Evolutionary conservation across 768 basidiomycete species (phyloP), one percentile per base, ranked within the genome.

Genomic region (Pisolithus microcarpus): DNA sequence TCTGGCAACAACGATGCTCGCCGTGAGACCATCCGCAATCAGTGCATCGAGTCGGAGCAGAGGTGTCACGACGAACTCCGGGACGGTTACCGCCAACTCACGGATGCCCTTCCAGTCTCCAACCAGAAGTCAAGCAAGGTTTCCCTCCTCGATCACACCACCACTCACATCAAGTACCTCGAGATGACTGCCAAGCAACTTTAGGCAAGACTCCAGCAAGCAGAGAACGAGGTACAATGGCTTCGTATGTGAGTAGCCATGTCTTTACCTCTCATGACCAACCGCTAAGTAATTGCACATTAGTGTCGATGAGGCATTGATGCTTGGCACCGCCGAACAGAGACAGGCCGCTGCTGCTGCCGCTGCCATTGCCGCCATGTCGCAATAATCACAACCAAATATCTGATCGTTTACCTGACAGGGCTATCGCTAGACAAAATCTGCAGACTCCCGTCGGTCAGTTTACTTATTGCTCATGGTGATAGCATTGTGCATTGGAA

Each of bases 51-150:
- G 76, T 91, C 89, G 21, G 90, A 92, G 75, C 88, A 93, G 75
- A 77, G 91, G 58, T 80, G 91, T 58, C 82, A 91, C 37, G 91
- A 94, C 61, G 92, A 95, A 71, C 87, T 95, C 65, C 77, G 92
- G 50, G 91, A 94, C 51, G 91, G 90, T 53, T 95, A 94, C 71
- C 81, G 84, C 60, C 80, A 85, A 52, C 83, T 95, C 72, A 91
- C 90, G 80, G 87, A 91, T 61, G 85, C 84, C 50, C 83, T 95
- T 59, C 92, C 92, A 26, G 76, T 84, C 53, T 87, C 85, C 45
- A 92, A 91, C 75, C 90, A 93, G 77, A 90, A 91, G 76, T 84
- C 88, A 10, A 90, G 86, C 79, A 95, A 95, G 73, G 87, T 91
- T 48, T 88, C 84, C 55, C 74, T 94, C 51, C 79, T 95, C 59